Base-by-base conservation (phyloP, 139 green algal genomes). In the Micromonas commoda region DNA sequence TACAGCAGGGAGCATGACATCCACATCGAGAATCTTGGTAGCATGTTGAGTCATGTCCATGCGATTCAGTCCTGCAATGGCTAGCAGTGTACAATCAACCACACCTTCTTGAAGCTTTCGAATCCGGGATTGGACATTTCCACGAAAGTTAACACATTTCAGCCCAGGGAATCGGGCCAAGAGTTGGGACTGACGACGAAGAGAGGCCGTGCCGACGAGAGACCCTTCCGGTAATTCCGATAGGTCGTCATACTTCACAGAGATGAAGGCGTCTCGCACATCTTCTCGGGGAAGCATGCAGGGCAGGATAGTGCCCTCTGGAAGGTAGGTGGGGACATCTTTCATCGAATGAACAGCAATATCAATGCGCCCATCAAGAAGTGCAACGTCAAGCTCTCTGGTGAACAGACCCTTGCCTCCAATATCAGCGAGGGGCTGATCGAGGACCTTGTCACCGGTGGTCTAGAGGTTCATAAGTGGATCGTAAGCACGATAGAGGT, bases 341-440 rank as follows among this genome's bases (percentile, higher is more conserved):
- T 99, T 99, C 95, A 99, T 98, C 57, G 95, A 98, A 86, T 99
- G 96, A 60, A 99, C 96, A 2, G 93, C 95, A 68, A 99, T 98
- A 87, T 99, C 95, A 28, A 98, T 91, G 71, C 90, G 87, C 28
- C 91, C 90, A 57, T 92, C 88, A 23, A 98, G 86, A 67, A 99
- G 89, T 2, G 96, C 96, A 34, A 98, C 96, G 69, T 99, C 96
- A 78, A 99, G 95, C 86, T 99, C 96, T 83, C 97, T 97, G 26
- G 96, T 99, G 90, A 99, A 99, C 26, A 99, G 91, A 13, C 96
- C 96, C 89, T 99, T 99, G 76, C 96, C 96, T 63, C 96, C 96
- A 63, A 99, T 98, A 84, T 99, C 96, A 1, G 96, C 91, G 32
- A 99, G 91, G 2, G 96, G 95, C 88, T 97, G 91, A 80, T 91